Evolutionary conservation across 2,329 filamentous ascomycete species (phyloP).

Genomic region (Cytospora chrysosperma): DNA sequence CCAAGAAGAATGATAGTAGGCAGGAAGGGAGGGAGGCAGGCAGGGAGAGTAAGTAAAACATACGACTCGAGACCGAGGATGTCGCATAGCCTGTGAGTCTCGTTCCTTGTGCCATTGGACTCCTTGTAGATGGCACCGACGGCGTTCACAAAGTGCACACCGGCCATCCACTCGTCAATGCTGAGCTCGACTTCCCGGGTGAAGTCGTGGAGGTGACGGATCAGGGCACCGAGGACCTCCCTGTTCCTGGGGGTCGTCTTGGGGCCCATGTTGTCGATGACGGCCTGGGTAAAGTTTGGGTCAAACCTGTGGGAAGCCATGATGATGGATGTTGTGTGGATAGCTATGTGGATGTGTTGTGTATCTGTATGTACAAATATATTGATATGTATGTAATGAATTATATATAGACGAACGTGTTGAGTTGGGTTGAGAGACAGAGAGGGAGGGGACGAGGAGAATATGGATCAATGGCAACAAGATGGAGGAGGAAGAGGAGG

Average conservation of each 20-base stretch:
- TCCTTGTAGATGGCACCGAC: conserved; percentile 58
- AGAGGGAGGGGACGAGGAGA: too few relatives aligned
- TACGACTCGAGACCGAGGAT: conserved; percentile 59
- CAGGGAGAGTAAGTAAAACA: background rate
- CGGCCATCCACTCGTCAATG: conserved; percentile 61
- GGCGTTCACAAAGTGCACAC: conserved; percentile 56
- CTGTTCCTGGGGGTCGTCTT: conserved; percentile 56
- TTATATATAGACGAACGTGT: background rate
- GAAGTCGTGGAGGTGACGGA: conserved; percentile 63
- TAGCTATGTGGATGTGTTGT: background rate
- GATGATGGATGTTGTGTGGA: background rate
- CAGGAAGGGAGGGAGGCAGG: background rate
- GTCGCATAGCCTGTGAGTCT: conserved; percentile 62
- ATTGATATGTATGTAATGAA: background rate
- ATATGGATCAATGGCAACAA: too few relatives aligned
- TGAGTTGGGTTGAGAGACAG: too few relatives aligned
- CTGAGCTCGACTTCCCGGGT: conserved; percentile 62
- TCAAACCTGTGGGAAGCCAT: conserved; percentile 10
- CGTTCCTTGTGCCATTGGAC: conserved; percentile 49
- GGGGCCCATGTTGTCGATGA: conserved; percentile 60
- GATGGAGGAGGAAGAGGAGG: too few relatives aligned
- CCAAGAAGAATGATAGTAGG: too few relatives aligned
- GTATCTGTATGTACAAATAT: background rate
- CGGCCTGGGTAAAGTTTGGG: conserved; percentile 55
- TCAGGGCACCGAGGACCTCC: conserved; percentile 53